A percentile compares a stretch with the other conserved stretches of the same genome.
These are phyloP conservation scores for Candida succiphila DNA, from an alignment of 805 yeast species.

Conservation along the genomic window DNA sequence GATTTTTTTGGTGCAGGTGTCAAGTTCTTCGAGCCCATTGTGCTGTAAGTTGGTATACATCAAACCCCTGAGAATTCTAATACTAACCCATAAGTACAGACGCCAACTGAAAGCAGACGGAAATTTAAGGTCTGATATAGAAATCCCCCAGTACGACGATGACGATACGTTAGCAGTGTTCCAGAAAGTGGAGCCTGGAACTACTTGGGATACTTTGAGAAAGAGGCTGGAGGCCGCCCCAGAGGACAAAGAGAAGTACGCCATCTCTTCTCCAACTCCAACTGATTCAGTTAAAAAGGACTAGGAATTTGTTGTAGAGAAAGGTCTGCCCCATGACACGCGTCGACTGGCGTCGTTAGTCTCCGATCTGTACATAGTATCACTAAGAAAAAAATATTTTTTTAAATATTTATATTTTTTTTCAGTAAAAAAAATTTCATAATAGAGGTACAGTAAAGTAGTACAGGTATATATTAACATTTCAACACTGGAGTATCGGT, in stretches of 20 bases:
- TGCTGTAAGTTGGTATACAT: conserved; percentile 36
- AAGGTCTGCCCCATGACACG: too few relatives aligned
- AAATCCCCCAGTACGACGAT: conserved; percentile 36
- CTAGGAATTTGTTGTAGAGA: too few relatives aligned
- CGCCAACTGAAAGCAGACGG: conserved; percentile 62
- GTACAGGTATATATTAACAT: too few relatives aligned
- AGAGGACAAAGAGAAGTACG: conserved; percentile 5
- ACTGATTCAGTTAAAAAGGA: too few relatives aligned
- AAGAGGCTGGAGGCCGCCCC: conserved; percentile 9
- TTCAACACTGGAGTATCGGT: too few relatives aligned
- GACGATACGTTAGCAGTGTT: conserved; percentile 13
- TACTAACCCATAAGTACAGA: conserved; percentile 17
- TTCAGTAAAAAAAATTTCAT: too few relatives aligned
- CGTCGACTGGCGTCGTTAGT: too few relatives aligned
- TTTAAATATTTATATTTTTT: too few relatives aligned
- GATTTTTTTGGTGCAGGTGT: conserved; percentile 26
- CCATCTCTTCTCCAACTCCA: background rate
- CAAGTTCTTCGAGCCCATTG: conserved; percentile 65
- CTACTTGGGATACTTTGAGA: conserved; percentile 12
- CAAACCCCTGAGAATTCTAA: conserved; percentile 2
- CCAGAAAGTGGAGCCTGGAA: conserved; percentile 11
- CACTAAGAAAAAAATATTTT: too few relatives aligned
- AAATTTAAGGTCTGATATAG: conserved; percentile 48
- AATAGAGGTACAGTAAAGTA: too few relatives aligned
- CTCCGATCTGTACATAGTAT: too few relatives aligned